Evolutionary conservation across 164 flowering plant genomes (phyloP).

Genomic region (Hamamelis virginiana): DNA sequence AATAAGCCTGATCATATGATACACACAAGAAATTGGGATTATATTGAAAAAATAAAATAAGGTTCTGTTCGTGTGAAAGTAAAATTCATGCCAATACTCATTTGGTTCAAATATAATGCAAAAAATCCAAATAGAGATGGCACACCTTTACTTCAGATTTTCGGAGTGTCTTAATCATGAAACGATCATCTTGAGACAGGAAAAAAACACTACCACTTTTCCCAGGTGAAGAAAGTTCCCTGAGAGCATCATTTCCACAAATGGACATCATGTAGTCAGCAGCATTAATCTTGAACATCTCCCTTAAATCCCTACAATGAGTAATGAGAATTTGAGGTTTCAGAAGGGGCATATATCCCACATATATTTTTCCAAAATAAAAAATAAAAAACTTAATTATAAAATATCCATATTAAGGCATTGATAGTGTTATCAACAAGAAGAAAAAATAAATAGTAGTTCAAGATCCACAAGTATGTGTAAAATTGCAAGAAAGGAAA

Average conservation of each 20-base stretch:
- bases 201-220: constrained; percentile 98
- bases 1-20: too few relatives aligned
- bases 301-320: constrained; percentile 72
- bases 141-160: constrained; percentile 96
- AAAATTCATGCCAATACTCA: not conserved
- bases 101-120: not conserved
- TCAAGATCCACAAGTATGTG: not conserved
- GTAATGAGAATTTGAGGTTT: not conserved
- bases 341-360: not conserved
- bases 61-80: too few relatives aligned
- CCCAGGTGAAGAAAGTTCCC: constrained; percentile 98
- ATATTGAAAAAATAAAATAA: too few relatives aligned
- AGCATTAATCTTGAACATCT: constrained; percentile 96
- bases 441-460: not conserved
- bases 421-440: not conserved
- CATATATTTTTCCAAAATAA: too few relatives aligned
- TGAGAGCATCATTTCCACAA: constrained; percentile 94
- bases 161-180: constrained; percentile 96
- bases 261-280: constrained; percentile 99
- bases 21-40: too few relatives aligned
- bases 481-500: not conserved
- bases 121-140: not conserved
- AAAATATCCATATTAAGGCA: too few relatives aligned
- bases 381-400: too few relatives aligned
- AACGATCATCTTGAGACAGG: constrained; percentile 94